phyloP scores from a whole-genome alignment of 75 land plant genomes.

The Cupressus sempervirens region DNA sequence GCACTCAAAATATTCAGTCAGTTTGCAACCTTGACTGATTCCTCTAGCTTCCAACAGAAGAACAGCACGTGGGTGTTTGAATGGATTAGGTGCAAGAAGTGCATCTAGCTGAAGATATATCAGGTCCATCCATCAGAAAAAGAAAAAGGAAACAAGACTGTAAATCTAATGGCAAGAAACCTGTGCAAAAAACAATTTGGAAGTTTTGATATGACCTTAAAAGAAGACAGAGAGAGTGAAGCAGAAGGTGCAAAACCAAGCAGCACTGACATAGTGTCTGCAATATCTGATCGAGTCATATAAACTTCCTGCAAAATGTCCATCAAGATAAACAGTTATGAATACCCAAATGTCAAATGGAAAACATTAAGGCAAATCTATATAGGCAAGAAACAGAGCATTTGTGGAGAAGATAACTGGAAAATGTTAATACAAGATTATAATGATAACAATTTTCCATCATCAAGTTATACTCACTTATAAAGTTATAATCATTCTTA shows the following conservation, averaged over 20 bases:
- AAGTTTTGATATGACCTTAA: slow-evolving; percentile 37
- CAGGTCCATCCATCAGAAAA: slow-evolving; percentile 46
- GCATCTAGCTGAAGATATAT: slow-evolving; percentile 49
- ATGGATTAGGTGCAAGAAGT: slow-evolving; percentile 60
- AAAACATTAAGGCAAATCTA: neutral
- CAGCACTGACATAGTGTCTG: slow-evolving; percentile 59
- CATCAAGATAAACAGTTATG: neutral
- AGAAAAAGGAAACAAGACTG: neutral
- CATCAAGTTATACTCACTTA: neutral
- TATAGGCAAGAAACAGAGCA: neutral
- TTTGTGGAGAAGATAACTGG: neutral
- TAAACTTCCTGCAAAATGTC: slow-evolving; percentile 25
- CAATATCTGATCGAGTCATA: slow-evolving; percentile 41
- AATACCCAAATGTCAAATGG: neutral
- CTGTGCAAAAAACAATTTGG: neutral
- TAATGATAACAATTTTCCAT: neutral
- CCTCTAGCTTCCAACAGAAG: slow-evolving; percentile 45
- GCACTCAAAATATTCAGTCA: neutral
- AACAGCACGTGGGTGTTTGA: slow-evolving; percentile 57
- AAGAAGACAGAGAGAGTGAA: slow-evolving; percentile 33
- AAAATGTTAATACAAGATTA: neutral
- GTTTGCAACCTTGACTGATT: slow-evolving; percentile 28
- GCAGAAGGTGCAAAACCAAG: slow-evolving; percentile 69
- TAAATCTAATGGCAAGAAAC: neutral
- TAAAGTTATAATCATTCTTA: too few relatives aligned